A percentile compares a stretch with the other conserved stretches of the same genome.
Evolutionary conservation across 768 basidiomycete species (phyloP).

Genomic region (Cystofilobasidium capitatum): DNA sequence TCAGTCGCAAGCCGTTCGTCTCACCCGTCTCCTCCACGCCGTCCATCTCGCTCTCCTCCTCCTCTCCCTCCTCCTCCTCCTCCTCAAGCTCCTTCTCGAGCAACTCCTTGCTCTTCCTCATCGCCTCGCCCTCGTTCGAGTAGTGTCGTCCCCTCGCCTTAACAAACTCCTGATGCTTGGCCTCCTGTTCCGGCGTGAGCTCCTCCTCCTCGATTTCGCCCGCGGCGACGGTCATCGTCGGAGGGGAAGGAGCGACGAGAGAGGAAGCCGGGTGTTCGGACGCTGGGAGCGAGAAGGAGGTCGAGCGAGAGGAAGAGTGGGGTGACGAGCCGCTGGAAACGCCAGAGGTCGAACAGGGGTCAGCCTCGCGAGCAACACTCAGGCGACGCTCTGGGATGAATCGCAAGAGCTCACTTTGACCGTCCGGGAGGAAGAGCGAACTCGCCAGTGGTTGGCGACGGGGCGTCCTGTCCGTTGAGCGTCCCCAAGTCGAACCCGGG

Average conservation of each 20-base stretch:
- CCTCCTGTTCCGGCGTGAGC: constrained; percentile 27
- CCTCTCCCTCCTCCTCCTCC: constrained; percentile 33
- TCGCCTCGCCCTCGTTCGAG: constrained; percentile 82
- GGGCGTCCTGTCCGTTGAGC: constrained; percentile 41
- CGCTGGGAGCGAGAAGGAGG: constrained; percentile 24
- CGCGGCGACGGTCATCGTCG: neutral
- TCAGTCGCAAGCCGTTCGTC: neutral
- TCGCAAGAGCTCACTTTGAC: neutral
- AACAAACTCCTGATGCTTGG: constrained; percentile 24
- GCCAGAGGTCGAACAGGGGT: no score
- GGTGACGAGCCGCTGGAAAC: constrained; percentile 14
- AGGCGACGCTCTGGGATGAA: no score
- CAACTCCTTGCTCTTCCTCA: constrained; percentile 63
- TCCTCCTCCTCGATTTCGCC: constrained; percentile 25
- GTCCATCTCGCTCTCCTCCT: constrained; percentile 32
- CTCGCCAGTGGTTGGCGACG: constrained; percentile 43
- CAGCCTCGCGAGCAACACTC: no score
- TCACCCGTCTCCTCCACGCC: neutral
- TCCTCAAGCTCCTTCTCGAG: constrained; percentile 57
- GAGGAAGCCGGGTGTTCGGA: constrained; percentile 8
- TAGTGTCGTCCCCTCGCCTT: constrained; percentile 53
- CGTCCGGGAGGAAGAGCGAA: no score
- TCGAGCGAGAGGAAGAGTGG: constrained; percentile 19
- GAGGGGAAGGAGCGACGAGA: neutral
- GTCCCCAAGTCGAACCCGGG: constrained; percentile 58